phyloP scores from a whole-genome alignment of 192 early-diverging fungal species.

The Linderina pennispora region DNA sequence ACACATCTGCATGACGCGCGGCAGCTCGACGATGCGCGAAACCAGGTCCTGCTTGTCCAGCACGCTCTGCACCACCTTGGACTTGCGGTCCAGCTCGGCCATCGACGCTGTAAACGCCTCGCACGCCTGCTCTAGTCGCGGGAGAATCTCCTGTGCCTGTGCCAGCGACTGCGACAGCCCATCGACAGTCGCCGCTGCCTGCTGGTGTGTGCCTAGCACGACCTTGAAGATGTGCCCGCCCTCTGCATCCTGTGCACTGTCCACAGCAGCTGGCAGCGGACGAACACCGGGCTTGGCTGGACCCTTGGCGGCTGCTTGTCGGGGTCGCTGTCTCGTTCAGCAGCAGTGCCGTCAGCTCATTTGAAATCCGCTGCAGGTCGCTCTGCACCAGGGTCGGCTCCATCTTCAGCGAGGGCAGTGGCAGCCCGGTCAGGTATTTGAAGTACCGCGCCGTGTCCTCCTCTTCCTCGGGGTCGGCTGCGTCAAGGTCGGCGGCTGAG shows the following conservation, averaged over 20 bases:
- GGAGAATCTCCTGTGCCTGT: constrained; percentile 18
- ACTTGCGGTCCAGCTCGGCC: constrained; percentile 24
- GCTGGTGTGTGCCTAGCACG: constrained; percentile 14
- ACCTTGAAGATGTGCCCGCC: neutral
- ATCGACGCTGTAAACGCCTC: constrained; percentile 17
- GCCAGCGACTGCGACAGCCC: constrained; percentile 8
- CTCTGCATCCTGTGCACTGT: too few relatives aligned
- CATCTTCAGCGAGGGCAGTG: constrained; percentile 31
- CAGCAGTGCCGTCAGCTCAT: constrained; percentile 37
- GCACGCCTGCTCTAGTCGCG: constrained; percentile 25
- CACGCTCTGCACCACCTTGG: constrained; percentile 32
- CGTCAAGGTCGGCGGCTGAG: constrained; percentile 4
- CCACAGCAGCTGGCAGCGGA: too few relatives aligned
- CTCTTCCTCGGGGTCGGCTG: constrained; percentile 19
- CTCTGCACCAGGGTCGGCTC: constrained; percentile 36
- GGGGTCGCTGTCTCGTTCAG: constrained; percentile 25
- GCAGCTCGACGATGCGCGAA: constrained; percentile 39
- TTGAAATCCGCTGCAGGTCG: constrained; percentile 36
- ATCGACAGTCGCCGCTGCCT: constrained; percentile 4
- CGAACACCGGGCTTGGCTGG: too few relatives aligned
- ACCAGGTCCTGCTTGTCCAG: constrained; percentile 43
- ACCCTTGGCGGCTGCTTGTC: too few relatives aligned
- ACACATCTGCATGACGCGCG: constrained; percentile 46
- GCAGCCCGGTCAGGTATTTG: constrained; percentile 38
- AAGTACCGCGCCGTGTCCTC: constrained; percentile 36